Evolutionary conservation across 2,329 filamentous ascomycete species (phyloP).

Genomic region (Dendryphion nanum): DNA sequence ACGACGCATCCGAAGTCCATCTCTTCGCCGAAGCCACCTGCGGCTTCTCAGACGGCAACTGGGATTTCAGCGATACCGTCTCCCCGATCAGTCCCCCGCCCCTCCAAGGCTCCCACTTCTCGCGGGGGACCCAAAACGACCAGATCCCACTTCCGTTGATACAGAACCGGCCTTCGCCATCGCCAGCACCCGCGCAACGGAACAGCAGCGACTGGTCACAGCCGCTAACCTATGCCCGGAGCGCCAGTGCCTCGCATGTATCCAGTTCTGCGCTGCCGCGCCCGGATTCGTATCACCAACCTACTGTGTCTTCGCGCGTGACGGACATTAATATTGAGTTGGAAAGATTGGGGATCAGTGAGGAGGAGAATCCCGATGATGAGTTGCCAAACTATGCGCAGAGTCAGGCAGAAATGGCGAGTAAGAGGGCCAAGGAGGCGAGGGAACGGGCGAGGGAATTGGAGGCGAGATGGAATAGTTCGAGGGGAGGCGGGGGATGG

Average conservation of each 20-base stretch:
- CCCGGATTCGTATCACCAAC: constrained; percentile 12
- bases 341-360: constrained; percentile 26
- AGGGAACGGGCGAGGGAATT: constrained; percentile 45
- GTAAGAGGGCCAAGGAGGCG: constrained; percentile 40
- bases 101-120: constrained; percentile 35
- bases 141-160: constrained; percentile 23
- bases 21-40: constrained; percentile 41
- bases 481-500: too few species aligned
- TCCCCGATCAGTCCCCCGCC: constrained; percentile 31
- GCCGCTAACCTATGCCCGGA: too few species aligned
- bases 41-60: constrained; percentile 23
- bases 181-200: constrained; percentile 5
- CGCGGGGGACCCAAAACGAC: constrained; percentile 25
- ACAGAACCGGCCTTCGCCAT: constrained; percentile 12
- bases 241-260: constrained; percentile 3
- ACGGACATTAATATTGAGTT: constrained; percentile 28
- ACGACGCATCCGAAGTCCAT: constrained; percentile 35
- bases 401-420: constrained; percentile 47
- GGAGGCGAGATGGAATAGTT: constrained; percentile 43
- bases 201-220: too few species aligned
- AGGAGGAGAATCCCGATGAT: constrained; percentile 30
- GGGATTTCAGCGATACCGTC: constrained; percentile 20
- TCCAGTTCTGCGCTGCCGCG: constrained; percentile 16
- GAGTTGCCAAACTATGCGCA: constrained; percentile 49
- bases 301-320: constrained; percentile 18